These are phyloP conservation scores for Calonectria pseudoreteaudii DNA, from an alignment of 2,329 filamentous ascomycete species.

Conservation along the genomic window DNA sequence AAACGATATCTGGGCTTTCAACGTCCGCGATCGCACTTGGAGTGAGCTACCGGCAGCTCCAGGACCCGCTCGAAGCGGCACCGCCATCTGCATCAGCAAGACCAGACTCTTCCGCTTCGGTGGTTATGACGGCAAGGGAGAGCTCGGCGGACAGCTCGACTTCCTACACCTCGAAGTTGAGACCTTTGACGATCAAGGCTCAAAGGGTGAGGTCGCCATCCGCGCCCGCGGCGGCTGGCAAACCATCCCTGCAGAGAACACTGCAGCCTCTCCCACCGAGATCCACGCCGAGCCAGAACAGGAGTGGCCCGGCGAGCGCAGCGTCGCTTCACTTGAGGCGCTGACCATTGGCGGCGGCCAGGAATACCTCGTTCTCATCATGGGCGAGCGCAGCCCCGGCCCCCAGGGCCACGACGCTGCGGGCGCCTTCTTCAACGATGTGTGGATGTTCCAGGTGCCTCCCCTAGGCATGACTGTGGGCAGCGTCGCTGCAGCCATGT, in stretches of 20 bases:
- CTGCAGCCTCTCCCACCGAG: conserved; percentile 49
- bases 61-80: conserved; percentile 73
- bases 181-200: conserved; percentile 63
- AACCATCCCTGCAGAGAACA: conserved; percentile 56
- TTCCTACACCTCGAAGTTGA: conserved; percentile 70
- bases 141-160: conserved; percentile 80
- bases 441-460: conserved; percentile 74
- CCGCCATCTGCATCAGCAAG: conserved; percentile 73
- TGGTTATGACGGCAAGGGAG: conserved; percentile 78
- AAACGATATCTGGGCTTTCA: conserved; percentile 83
- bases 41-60: conserved; percentile 75
- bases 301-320: conserved; percentile 64
- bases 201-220: conserved; percentile 62
- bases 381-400: conserved; percentile 68
- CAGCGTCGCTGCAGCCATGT: conserved; percentile 67
- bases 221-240: conserved; percentile 67
- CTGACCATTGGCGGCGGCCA: conserved; percentile 69
- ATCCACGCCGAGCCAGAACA: conserved; percentile 50
- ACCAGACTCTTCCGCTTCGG: conserved; percentile 82
- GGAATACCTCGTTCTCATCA: conserved; percentile 71
- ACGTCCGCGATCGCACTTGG: conserved; percentile 74
- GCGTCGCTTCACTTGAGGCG: conserved; percentile 65
- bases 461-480: conserved; percentile 66
- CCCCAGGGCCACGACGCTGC: conserved; percentile 61
- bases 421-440: conserved; percentile 68